Base-by-base conservation (phyloP, 2,329 filamentous ascomycete species). In the Fusarium clavum region DNA sequence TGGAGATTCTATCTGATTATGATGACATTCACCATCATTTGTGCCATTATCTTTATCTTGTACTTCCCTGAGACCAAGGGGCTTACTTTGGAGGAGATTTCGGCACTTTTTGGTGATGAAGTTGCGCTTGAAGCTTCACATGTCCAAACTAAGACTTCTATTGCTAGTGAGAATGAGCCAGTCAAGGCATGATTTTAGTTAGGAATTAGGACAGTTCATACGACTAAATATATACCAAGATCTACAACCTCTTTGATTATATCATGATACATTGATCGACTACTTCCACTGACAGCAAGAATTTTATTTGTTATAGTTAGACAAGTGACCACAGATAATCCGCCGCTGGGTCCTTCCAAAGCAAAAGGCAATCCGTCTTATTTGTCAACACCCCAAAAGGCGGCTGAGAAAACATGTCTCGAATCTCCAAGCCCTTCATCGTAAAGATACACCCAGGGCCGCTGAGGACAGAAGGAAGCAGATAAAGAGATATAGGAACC, bases 291-390 rank as follows among this genome's bases (percentile, higher is more conserved):
- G 6, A 11, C 3, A n/a, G 9, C 11, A 4, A 38, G 9, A 11
- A 7, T 4, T 4, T 6, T 11, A 3, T 38, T n/a, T n/a, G 18
- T 12, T n/a, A 7, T 11, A 38, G 6, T 27, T 29, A 63, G 3
- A 63, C 44, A 1, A 68, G 52, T 2, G 64, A 68, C 65, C 65
- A 68, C 13, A 68, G 8, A n/a, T 67, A 43, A 1, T 68, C 65
- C 4, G 58, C 48, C 3, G 34, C 24, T 2, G 64, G 40, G 3
- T 68, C 65, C 38, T 59, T 68, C 65, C 65, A 68, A 4, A 68
- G 32, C 3, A 53, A 32, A 12, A 44, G 4, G 8, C 65, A 68
- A 8, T 40, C 27, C 7, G 44, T 58, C 11, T 24, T 32, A 10
- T 56, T 57, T 3, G 3, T 24, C 2, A 38, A 18, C 0, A 5